Evolutionary conservation across 2,329 filamentous ascomycete genomes (phyloP), one percentile per base, ranked within the genome.

Genomic region (Colletotrichum ledebouriae): DNA sequence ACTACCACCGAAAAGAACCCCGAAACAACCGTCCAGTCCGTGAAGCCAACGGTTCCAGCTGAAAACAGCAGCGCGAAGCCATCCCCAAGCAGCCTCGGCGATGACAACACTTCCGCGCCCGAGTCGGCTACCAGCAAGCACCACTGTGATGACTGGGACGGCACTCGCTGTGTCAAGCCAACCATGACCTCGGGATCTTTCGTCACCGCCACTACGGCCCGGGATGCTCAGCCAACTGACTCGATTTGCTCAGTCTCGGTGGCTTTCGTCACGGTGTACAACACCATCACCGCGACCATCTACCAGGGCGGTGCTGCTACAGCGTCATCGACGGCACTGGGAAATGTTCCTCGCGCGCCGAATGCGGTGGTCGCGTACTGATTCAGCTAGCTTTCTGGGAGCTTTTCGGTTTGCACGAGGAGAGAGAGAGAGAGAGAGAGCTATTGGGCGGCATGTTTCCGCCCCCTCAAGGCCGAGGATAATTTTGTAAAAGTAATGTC

Each of bases 251-350:
- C 72, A 12, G 64, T 73, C 22, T 76, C 74, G 5, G 78, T 78
- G 29, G 76, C 74, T 47, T 73, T 78, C 25, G 69, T 74, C 11
- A 80, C 78, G 13, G 72, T 76, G 39, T 81, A 77, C 70, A 80
- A 79, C 72, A 81, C 78, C 1, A 72, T 80, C n/a, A 67, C 74
- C 15, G 73, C 76, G 63, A 80, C 78, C 6, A 72, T 78, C 34
- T 63, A 69, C n/a, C 57, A 60, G 34, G 46, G 20, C 9, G 12
- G 33, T 3, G 25, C 63, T 6, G 52, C 37, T 4, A n/a, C 62
- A 5, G 29, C 11, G 10, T 20, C 11, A 39, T 22, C 59, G n/a
- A 68, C 65, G 5, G 34, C 42, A 13, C 39, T 29, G 15, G 41
- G 37, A 7, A 61, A 65, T 41, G 15, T 41, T n/a, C 65, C 65